Base-by-base conservation (phyloP, 805 yeast genomes). In the Blastobotrys peoriensis region DNA sequence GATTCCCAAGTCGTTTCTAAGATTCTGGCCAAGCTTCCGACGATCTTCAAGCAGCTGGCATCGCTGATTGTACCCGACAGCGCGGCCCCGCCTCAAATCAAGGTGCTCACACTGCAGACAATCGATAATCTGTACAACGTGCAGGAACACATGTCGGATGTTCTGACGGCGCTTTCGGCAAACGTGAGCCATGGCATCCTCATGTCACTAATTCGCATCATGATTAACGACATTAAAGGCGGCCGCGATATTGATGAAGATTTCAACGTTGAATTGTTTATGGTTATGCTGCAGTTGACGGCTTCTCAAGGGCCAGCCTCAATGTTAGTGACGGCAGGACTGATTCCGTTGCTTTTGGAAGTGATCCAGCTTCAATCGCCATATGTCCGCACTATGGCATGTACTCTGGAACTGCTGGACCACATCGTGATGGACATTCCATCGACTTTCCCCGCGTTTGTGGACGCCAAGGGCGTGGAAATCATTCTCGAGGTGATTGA, bases 141-240 rank as follows among this genome's bases (percentile, higher is more conserved):
- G 55, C 78, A 78, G 38, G 73, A 73, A 3, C 83, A 88, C 76
- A 81, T 89, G 15, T 71, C 81, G 40, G 96, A 88, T 52, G 71
- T 89, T 18, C 70, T 88, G 43, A 73, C 87, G 46, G 79, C 85
- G 9, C 62, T 88, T 51, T 86, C 93, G 17, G 96, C 93, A 6
- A 86, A 86, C 59, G 87, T 89, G 33, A 79, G 81, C 48, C 96
- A 89, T 62, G 97, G 97, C 1, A 65, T 79, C 9, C 58, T 89
- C 33, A 85, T 83, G 65, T 88, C 85, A 56, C 74, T 81, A 23
- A 60, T 88, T 22, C 74, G 89, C 45, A 70, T 70, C 36, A 76
- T 86, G n/a, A 68, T 76, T 44, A 76, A 78, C 46, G 64, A 71
- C 35, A 52, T 79, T 28, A 62, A 68, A 39, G 64, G 67, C 6